Evolutionary conservation across 805 yeast species (phyloP), one percentile per base, ranked within the genome.

Genomic region (Nakazawaea wickerhamii): DNA sequence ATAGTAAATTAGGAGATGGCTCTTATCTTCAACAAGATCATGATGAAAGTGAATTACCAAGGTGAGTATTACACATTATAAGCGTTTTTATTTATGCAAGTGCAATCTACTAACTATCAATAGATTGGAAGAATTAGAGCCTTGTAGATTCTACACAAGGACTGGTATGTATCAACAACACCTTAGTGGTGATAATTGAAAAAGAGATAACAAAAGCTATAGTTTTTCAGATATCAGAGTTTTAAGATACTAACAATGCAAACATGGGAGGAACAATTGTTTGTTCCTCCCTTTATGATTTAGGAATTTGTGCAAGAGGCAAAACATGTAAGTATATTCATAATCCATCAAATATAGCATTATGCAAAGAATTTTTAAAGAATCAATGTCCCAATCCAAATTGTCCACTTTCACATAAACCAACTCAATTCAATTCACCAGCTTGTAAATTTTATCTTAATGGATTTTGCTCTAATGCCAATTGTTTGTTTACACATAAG

Each of bases 341-440:
- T 54, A 71, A 73, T 37, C 59, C 64, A 18, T 48, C 61, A 4
- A 77, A 69, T 36, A 65, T 79, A 17, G 70, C 80, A 5, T 55
- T 83, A 4, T 85, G 95, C 56, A 68, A 70, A 19, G 61, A 65
- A 9, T 70, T 57, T 41, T 60, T 79, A 34, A 60, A 61, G 30
- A 75, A 72, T 3, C 58, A 59, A 25, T 84, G 93, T 54, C 44
- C 49, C 19, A 64, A 64, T 22, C 47, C 41, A 10, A 58, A 67
- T 15, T 85, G 95, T 54, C 58, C 61, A 4, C 57, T 78, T 19
- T 73, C 79, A 28, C 95, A 85, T 57, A 58, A 56, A 2, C 71
- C 79, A 6, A 68, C 67, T 21, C 79, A 80, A 48, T 75, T 64
- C 58, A 86, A 84, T 54, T 68, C 85, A 9, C 75, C 80, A 7